Evolutionary conservation across 257 asterid genomes (phyloP), one percentile per base, ranked within the genome.

Genomic region (Paulownia fortunei): DNA sequence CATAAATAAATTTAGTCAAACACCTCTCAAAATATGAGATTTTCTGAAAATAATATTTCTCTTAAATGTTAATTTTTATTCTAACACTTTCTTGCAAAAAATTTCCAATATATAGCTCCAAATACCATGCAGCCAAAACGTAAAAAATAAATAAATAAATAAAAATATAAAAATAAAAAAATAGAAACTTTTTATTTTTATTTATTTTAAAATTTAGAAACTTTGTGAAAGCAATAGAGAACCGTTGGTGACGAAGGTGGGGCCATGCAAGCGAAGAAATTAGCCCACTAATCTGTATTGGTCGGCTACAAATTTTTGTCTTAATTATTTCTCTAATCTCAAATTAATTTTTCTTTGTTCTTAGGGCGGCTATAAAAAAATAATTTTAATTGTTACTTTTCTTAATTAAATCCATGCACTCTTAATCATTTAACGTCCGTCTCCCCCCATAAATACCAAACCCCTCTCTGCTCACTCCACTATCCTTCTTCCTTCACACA

Each of bases 361-460:
- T 30, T 41, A 0, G 79, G 84, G 81, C 82, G 87, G 87, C 74
- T 6, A 46, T 0, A 16, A 19, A 74, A 78, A 47, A 27, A 37
- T 23, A 47, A 51, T 41, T 10, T 73, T 74, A 73, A 66, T 23
- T 16, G 15, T 6, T 9, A 5, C 54, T 39, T 16, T 18, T 51
- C 4, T 49, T 61, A 62, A 63, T 46, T 37, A 74, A n/a, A 27
- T 58, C 42, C 72, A 82, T 67, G 77, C 61, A 75, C 36, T 65
- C 77, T 41, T 68, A 41, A 70, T 71, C 73, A 44, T 44, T 21
- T 23, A 5, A 71, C 61, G 32, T 44, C 36, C 62, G 12, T 59
- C 58, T 32, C 66, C 66, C 16, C 58, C 78, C 73, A 83, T 84
- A 84, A 84, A 84, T 84, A 84, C 62, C 82, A 68, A 23, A 27